Percentiles rank a stretch among this genome's conserved stretches.
These are phyloP conservation scores for Curvularia lunata DNA, from an alignment of 2,329 filamentous ascomycete species.

Conservation along the genomic window DNA sequence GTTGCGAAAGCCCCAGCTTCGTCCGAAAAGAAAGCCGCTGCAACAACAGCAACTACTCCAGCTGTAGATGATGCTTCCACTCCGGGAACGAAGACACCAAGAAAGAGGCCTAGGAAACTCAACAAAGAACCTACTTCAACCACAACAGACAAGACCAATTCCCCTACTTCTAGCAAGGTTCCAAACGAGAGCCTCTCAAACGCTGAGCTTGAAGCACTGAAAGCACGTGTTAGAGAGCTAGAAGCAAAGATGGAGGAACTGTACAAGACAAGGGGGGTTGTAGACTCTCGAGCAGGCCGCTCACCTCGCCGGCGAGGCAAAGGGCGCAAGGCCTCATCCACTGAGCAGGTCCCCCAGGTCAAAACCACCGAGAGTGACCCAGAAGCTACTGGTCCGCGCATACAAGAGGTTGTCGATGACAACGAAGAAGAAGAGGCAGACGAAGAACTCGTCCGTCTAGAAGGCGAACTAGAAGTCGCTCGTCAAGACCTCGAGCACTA, in stretches of 20 bases:
- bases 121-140: constrained; percentile 37
- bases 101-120: constrained; percentile 41
- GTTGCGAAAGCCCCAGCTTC: constrained; percentile 17
- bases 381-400: constrained; percentile 12
- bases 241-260: constrained; percentile 48
- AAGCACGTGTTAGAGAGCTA: constrained; percentile 43
- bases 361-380: constrained; percentile 3
- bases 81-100: constrained; percentile 4
- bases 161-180: background rate
- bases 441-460: constrained; percentile 41
- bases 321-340: constrained; percentile 36
- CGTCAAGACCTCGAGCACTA: constrained; percentile 40
- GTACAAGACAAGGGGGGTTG: constrained; percentile 27
- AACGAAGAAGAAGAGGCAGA: constrained; percentile 36
- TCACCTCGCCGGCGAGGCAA: constrained; percentile 45
- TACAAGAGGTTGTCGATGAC: constrained; percentile 22
- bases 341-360: constrained; percentile 30
- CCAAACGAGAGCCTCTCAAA: constrained; percentile 19
- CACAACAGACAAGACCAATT: constrained; percentile 4
- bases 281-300: constrained; percentile 23
- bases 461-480: constrained; percentile 43
- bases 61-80: constrained; percentile 15
- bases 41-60: constrained; percentile 8
- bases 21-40: constrained; percentile 4
- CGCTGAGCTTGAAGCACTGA: constrained; percentile 45